Evolutionary conservation across 2,329 filamentous ascomycete species (phyloP), one percentile per base, ranked within the genome.

Genomic region (Neurospora sp.): DNA sequence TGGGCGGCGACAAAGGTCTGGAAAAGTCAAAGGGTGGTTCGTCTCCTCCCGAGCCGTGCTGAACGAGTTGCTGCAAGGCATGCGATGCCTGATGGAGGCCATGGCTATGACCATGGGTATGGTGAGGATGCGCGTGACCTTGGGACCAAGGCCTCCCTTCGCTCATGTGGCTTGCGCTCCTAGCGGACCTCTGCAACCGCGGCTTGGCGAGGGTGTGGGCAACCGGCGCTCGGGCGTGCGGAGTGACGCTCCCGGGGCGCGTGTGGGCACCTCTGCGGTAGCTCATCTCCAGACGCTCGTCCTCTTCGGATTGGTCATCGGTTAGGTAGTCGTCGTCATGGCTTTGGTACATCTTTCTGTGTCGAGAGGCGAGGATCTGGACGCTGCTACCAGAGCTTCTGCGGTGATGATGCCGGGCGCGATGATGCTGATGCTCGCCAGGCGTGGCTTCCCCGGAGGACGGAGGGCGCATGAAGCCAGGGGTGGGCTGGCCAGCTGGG

Each of bases 331-430:
- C 77, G 12, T 83, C 82, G 0, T 80, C 76, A 36, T 62, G 52
- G 12, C 78, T 77, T 67, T 77, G 74, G 3, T 80, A 71, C 11
- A 80, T 69, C 37, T 79, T 80, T 19, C 77, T 76, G 28, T 80
- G 80, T 19, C 79, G 67, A 4, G 71, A 76, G 0, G 79, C 78
- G 8, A 80, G 70, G 10, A 82, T 76, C 43, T 82, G 80, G 0
- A 87, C 74, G 71, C 82, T 86, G 57, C 84, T 82, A 4, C 81
- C 85, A 0, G 85, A 87, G 1, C 82, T 84, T 28, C 85, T 80
- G 3, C 86, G 82, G 69, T 82, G 79, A 8, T 80, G 78, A 65
- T 79, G 37, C 68, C 73, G 78, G 70, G 19, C 15, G 12, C 82
- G 78, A 8, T 80, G 78, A 65, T 79, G 37, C 68, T 73, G 78